Evolutionary conservation across 208 protist species (phyloP), one percentile per base, ranked within the genome.

Genomic region (Leishmania arabica): DNA sequence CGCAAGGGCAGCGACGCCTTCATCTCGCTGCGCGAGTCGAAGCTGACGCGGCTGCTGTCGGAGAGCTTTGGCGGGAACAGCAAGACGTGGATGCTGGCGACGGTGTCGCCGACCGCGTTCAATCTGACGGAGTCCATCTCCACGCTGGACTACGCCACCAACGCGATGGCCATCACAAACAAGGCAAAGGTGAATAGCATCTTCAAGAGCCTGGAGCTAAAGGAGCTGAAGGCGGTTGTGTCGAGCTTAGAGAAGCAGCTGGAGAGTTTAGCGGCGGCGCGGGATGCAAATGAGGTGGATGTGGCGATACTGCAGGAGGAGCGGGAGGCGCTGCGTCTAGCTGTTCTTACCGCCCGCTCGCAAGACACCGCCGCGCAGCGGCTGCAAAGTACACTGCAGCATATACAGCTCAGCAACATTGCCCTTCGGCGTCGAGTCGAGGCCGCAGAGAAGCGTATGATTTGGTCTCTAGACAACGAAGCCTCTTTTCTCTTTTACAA

Each of bases 41-140:
- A 97, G 84, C 86, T 99, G 42, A 98, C 97, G 45, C 87, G 94
- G 27, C 77, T 98, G 60, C 84, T 97, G 77, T 94, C 94, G 40
- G 94, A 98, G 85, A 97, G 93, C 77, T 95, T 98, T 75, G 95
- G 95, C 56, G 95, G 93, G 62, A 98, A 98, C 82, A 97, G 95
- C 73, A 97, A 96, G 79, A 98, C 97, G 56, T 91, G 98, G 83
- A 95, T 99, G 94, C 95, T 98, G 75, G 96, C 93, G 68, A 97
- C 91, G 34, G 69, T 73, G 21, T 51, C 69, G 88, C 96, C 98
- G 37, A 87, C 94, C 2, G 84, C 82, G 56, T 91, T 88, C 92
- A 96, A 96, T 77, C 78, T 92, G 53, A 95, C 89, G n/a, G 93
- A 96, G 81, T 89, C 93, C 47, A 87, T 93, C 40, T 94, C 91